Evolutionary conservation across 371 early-diverging fungal species (phyloP), one percentile per base, ranked within the genome.

Genomic region (Amoeboaphelidium occidentale): DNA sequence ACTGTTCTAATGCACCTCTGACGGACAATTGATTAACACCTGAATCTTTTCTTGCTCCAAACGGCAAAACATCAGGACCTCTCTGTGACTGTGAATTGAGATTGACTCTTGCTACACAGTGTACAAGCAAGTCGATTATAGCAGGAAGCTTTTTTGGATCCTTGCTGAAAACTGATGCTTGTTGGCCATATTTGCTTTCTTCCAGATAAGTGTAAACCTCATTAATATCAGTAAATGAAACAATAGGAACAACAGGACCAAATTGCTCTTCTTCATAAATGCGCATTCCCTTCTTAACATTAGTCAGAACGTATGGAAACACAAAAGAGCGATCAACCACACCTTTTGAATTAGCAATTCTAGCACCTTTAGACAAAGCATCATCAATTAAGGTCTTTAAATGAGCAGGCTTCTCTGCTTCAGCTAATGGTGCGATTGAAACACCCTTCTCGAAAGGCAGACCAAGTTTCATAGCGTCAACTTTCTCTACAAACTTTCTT

Each of bases 41-140:
- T 10, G 24, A 25, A 45, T 24, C 51, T 25, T 50, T 50, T 25
- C 51, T 25, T 2, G 23, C 51, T 13, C 22, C 47, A 46, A 50
- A 50, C 4, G 51, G 51, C n/a, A 50, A 21, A 27, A 46, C 47
- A 32, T 50, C 51, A 23, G 51, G 51, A 17, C 51, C 51, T 25
- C 51, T 22, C 28, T 50, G 47, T 27, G 48, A 50, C 25, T 50
- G 51, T 14, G 47, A 23, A 42, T 50, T 50, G 1, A 50, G 20
- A 46, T 50, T 50, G 2, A 50, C 51, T 17, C 51, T 20, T 4
- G 27, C 47, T 27, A 50, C 51, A 23, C 47, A 21, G 26, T 17
- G 22, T 12, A 44, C 44, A 4, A 50, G 25, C 14, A 23, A 25
- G 28, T 50, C 51, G 14, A 50, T 26, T n/a, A 27, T 17, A 3